Evolutionary conservation across 805 yeast species (phyloP), one percentile per base, ranked within the genome.

Genomic region (Candida nanaspora): DNA sequence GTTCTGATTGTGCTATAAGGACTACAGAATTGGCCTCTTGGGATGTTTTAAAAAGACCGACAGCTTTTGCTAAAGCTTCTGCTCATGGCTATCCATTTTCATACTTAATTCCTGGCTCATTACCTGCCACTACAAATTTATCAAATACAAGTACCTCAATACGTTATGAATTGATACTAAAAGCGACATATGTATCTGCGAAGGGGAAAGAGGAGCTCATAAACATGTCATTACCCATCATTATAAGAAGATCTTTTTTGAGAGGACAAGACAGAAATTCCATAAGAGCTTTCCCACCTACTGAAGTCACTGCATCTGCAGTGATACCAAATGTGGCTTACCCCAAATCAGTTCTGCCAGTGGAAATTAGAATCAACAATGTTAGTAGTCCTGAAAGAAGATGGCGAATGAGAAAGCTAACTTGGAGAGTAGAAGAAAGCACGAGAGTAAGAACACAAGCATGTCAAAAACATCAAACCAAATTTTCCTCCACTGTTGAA

Each of bases 241-340:
- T 81, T 48, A 69, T 93, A 2, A 71, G 83, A 35, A 72, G 98
- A 51, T 82, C 94, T 42, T 76, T 91, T 25, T 59, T 86, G 20
- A 68, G 86, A 35, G 91, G 93, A 6, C 85, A 86, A 2, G 96
- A 89, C 56, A 72, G 88, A 50, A 86, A 85, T 54, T 86, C 96
- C 1, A 64, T 87, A 30, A 74, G 99, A 45, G 86, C 93, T 1
- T 93, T 93, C 61, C 98, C 98, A 1, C 98, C 99, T 7, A 91
- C 98, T 0, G 85, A 83, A 33, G 81, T 93, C 29, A 81, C 87
- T 3, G 94, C 96, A 6, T 77, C 83, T 22, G 93, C 95, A 8
- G 83, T 81, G 14, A 66, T 93, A 38, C 98, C 98, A 2, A 84
- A 84, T 47, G 95, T 88, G 14, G 74, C 86, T 26, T 86, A 86